These are phyloP conservation scores for Bonia amplexicaulis DNA, from an alignment of 176 grass and related monocot genomes.

Conservation along the genomic window DNA sequence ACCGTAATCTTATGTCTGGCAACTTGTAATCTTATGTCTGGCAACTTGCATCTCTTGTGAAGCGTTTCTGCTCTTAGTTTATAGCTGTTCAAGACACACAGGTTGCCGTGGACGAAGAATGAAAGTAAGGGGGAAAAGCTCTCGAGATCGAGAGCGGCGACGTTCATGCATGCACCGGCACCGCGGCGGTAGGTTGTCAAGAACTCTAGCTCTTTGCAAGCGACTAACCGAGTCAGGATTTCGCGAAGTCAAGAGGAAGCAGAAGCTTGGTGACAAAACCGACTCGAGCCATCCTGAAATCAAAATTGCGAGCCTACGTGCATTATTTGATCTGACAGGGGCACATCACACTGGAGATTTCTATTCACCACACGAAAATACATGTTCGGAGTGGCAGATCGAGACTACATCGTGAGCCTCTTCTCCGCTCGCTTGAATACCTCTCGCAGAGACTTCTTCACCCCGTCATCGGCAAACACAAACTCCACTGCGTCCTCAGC, in stretches of 20 bases:
- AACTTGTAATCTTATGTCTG: no score
- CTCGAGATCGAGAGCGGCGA: no score
- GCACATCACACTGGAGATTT: neutral
- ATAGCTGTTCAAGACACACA: no score
- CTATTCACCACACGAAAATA: no score
- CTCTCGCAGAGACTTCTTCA: conserved; percentile 56
- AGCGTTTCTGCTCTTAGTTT: no score
- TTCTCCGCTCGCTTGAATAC: conserved; percentile 48
- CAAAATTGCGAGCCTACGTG: neutral
- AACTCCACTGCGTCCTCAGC: conserved; percentile 53
- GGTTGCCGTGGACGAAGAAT: no score
- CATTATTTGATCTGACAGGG: neutral
- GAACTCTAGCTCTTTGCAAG: no score
- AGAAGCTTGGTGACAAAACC: neutral
- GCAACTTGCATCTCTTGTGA: no score
- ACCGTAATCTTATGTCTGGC: no score
- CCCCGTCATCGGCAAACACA: conserved; percentile 49
- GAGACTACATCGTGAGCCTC: conserved; percentile 8
- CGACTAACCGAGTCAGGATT: neutral
- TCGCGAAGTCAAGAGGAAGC: neutral
- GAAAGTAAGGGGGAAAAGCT: no score
- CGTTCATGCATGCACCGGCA: no score
- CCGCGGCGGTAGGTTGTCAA: no score
- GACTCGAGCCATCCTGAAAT: neutral
- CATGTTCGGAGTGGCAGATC: neutral